Base-by-base conservation (phyloP, 192 early-diverging fungal species). In the Gaertneriomyces sp. region DNA sequence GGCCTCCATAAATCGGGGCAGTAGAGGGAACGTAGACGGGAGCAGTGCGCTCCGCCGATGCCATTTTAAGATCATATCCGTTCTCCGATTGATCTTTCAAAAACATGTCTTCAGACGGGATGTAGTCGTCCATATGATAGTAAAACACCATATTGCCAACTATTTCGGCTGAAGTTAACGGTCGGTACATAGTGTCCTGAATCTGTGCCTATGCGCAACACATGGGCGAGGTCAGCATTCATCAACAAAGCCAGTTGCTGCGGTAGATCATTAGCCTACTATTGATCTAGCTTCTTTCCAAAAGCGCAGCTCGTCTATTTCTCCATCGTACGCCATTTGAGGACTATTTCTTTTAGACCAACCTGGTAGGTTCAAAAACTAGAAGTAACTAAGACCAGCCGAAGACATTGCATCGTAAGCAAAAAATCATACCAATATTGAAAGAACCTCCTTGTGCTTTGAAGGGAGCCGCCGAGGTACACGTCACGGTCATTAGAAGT, bases 11-110 rank as follows among this genome's bases (percentile, higher is more conserved):
- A 38, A 61, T 44, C 25, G 59, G 40, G 14, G 59, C 59, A 4
- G 43, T 46, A n/a, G 59, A 61, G 0, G 59, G 59, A 20, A 61
- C 59, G 46, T 45, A 61, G 12, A 17, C 46, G 11, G 59, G 59
- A 42, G 59, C 59, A 42, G n/a, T 46, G 16, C 59, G 59, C 38
- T 42, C 42, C 16, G n/a, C 46, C 43, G 43, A 17, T 14, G 59
- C 43, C 59, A 61, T 61, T 38, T 61, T 61, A 10, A 61, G 43
- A 45, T 61, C 42, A 44, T 20, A 61, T 3, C 42, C 42, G 8
- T 45, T 42, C 4, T 42, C 16, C 25, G 41, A 40, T 38, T 45
- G 10, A 38, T 61, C 59, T 45, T 61, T 44, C 4, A 61, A 10
- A 42, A 20, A 45, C 6, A 61, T 6, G 20, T 43, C 43, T 16